Conservation (phyloP, 345 rosid species). For the Rubroshorea leprosula region DNA sequence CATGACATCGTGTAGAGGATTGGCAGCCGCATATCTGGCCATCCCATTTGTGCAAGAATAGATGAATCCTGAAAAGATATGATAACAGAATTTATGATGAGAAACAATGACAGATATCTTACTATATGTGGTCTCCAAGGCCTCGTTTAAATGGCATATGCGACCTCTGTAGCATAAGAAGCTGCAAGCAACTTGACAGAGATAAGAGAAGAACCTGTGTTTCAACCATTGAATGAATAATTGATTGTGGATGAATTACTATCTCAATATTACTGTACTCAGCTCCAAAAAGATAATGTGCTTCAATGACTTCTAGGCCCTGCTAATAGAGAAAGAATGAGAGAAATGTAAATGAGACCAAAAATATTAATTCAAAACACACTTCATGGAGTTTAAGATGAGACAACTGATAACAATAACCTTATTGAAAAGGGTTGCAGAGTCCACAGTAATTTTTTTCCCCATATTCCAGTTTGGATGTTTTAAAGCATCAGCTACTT, state of each 20-base stretch:
- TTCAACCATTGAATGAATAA: constrained; percentile 92
- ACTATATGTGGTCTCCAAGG: no score
- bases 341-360: background rate
- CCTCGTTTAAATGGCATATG: no score
- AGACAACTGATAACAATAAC: constrained; percentile 17
- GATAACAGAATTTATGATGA: background rate
- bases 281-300: constrained; percentile 94
- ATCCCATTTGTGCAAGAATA: constrained; percentile 86
- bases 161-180: constrained; percentile 3
- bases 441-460: constrained; percentile 92
- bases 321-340: constrained; percentile 21
- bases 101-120: background rate
- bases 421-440: constrained; percentile 97
- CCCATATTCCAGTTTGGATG: constrained; percentile 99
- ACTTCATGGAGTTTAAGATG: constrained; percentile 1
- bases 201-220: constrained; percentile 54
- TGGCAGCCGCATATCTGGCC: constrained; percentile 97
- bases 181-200: background rate
- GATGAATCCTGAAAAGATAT: constrained; percentile 77
- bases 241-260: constrained; percentile 89
- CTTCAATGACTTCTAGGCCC: constrained; percentile 99
- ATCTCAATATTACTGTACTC: constrained; percentile 85
- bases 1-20: constrained; percentile 96
- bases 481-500: constrained; percentile 94
- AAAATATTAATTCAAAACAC: background rate